Base-by-base conservation (phyloP, 1,284 basidiomycete genomes). In the Tylopilus orsonianus region DNA sequence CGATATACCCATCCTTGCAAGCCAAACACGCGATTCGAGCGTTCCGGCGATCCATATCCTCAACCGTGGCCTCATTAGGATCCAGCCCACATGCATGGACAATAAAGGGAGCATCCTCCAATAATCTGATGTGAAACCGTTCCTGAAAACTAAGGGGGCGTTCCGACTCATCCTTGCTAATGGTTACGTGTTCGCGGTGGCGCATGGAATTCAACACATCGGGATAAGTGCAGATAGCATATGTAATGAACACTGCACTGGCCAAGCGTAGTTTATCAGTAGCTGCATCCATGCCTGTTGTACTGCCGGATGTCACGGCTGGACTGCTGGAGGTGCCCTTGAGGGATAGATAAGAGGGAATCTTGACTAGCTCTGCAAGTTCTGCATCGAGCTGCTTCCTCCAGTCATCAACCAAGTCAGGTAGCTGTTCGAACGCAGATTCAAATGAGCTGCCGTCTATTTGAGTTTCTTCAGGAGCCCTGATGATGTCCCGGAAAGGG, bases 31-130 rank as follows among this genome's bases (percentile, higher is more conserved):
- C 36, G 1, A 50, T 5, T 23, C 55, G 46, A n/a, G 55, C 48
- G 10, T 56, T 40, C 1, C 35, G 40, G 13, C 19, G 35, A 8
- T 62, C 51, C 60, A 60, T 49, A n/a, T 64, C 60, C 4, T 49
- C 46, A 3, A 26, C 34, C 7, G 57, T 62, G 18, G 57, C 55
- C 2, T 52, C 50, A 7, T 30, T 35, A 16, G 60, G 60, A 44
- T 64, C 58, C 13, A 60, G 18, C 8, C 55, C 55, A 14, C 57
- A 60, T 0, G 48, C 43, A 18, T 40, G 18, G 8, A 58, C 32
- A 6, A 59, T 40, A 18, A 51, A 33, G 7, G 48, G 37, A 16
- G 50, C 57, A 2, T 35, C 44, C 3, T 24, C 18, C 24, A 50
- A 22, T 12, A 42, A 33, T 34, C 10, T 18, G 13, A 56, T 4